Evolutionary conservation across 306 rosid species (phyloP).

Genomic region (Malus sylvestris): DNA sequence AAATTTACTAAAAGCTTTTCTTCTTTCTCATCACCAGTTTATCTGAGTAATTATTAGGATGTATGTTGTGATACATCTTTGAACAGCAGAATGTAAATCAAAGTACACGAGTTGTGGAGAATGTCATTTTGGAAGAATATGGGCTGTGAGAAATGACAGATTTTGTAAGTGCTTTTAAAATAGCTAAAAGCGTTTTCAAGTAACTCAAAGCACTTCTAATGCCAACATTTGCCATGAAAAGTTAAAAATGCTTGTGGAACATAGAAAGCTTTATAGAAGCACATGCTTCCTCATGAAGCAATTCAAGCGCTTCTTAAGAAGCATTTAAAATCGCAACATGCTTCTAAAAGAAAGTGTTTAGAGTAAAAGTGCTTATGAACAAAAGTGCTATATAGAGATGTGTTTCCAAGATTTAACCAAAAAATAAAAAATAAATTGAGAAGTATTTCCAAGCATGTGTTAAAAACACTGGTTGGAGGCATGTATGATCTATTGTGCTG

Average conservation of each 20-base stretch:
- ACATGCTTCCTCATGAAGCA: neutral
- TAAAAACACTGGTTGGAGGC: no score
- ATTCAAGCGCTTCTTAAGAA: neutral
- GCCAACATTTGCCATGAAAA: no score
- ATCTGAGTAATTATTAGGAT: neutral
- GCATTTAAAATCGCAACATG: neutral
- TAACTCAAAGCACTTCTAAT: neutral
- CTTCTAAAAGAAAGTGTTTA: no score
- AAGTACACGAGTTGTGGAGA: neutral
- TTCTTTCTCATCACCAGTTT: neutral
- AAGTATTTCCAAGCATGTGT: no score
- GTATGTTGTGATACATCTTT: neutral
- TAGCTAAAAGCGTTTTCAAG: no score
- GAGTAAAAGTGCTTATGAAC: no score
- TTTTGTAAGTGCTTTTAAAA: no score
- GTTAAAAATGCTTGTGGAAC: neutral
- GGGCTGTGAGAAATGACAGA: neutral
- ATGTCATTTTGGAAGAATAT: neutral
- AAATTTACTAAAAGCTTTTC: neutral
- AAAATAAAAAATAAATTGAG: no score
- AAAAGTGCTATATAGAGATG: no score
- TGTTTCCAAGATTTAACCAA: no score
- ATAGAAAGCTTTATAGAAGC: neutral
- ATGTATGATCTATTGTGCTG: no score
- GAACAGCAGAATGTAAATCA: conserved; percentile 2